Conservation (phyloP, 768 basidiomycete species). For the Pleurotus tuoliensis region DNA sequence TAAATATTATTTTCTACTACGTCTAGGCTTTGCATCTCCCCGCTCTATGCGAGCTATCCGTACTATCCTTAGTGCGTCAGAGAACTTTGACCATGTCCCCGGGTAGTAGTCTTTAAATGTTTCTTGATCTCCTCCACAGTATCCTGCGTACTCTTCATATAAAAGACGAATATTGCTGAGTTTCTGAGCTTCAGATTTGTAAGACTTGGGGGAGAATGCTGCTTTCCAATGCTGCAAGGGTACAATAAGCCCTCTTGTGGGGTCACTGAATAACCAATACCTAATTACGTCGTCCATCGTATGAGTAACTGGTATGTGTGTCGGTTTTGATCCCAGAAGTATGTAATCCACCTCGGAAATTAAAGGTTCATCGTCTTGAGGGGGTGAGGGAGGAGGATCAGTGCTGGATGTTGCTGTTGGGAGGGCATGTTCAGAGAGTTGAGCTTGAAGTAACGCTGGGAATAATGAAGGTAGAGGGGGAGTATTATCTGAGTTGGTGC, state of each 20-base stretch:
- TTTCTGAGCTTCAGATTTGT: no score
- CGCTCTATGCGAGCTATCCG: no score
- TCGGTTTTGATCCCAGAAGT: background rate
- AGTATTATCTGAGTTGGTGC: background rate
- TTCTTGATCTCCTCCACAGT: no score
- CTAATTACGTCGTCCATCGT: conserved; percentile 15
- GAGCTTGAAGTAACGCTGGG: background rate
- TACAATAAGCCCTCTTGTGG: conserved; percentile 11
- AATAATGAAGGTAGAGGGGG: background rate
- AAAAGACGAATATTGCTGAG: no score
- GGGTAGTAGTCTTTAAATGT: no score
- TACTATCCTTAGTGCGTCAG: no score
- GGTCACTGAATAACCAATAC: conserved; percentile 14
- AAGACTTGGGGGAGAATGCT: no score
- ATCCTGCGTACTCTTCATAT: no score
- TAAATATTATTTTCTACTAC: no score
- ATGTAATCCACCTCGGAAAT: background rate
- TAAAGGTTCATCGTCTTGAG: background rate
- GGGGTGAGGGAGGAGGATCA: background rate
- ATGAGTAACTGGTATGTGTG: conserved; percentile 14
- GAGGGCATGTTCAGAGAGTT: background rate
- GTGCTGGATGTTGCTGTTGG: background rate
- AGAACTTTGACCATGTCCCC: no score
- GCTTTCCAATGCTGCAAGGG: conserved; percentile 14
- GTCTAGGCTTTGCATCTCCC: no score